Evolutionary conservation across 805 yeast genomes (phyloP).

Genomic region (Schwanniomyces occidentalis): DNA sequence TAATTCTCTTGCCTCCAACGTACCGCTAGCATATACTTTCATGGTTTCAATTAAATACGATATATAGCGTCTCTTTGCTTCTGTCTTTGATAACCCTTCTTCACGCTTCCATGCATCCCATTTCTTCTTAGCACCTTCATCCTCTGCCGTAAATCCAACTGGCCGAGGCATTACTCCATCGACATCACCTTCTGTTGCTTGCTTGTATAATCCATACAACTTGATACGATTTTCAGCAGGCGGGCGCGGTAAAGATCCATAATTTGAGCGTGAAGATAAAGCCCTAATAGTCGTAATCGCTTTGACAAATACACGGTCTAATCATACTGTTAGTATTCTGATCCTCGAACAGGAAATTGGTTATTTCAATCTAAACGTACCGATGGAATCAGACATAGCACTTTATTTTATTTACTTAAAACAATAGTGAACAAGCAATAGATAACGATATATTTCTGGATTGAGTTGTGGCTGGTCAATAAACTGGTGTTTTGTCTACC

Average conservation of each 20-base stretch:
- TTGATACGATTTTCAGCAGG: conserved; percentile 68
- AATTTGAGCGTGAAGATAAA: conserved; percentile 61
- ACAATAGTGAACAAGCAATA: too few relatives aligned
- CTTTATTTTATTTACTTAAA: background rate
- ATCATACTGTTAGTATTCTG: conserved; percentile 1
- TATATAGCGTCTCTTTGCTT: conserved; percentile 74
- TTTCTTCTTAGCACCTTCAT: conserved; percentile 66
- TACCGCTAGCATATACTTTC: conserved; percentile 66
- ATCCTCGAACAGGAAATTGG: background rate
- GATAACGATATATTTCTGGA: too few relatives aligned
- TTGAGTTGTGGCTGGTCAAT: too few relatives aligned
- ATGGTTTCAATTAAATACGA: conserved; percentile 69
- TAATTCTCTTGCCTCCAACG: conserved; percentile 64
- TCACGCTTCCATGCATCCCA: conserved; percentile 87
- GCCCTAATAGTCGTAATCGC: conserved; percentile 80
- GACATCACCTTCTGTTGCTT: conserved; percentile 87
- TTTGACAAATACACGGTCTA: conserved; percentile 77
- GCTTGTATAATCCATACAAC: conserved; percentile 82
- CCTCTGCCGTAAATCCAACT: conserved; percentile 57
- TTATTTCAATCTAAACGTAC: conserved; percentile 25
- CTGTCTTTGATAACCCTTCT: conserved; percentile 64
- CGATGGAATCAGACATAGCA: conserved; percentile 51
- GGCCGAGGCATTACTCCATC: conserved; percentile 69
- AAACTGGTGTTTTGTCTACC: too few relatives aligned
- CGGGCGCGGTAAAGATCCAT: conserved; percentile 70